phyloP scores from a whole-genome alignment of 805 yeast species.

The Kluyveromyces siamensis region DNA sequence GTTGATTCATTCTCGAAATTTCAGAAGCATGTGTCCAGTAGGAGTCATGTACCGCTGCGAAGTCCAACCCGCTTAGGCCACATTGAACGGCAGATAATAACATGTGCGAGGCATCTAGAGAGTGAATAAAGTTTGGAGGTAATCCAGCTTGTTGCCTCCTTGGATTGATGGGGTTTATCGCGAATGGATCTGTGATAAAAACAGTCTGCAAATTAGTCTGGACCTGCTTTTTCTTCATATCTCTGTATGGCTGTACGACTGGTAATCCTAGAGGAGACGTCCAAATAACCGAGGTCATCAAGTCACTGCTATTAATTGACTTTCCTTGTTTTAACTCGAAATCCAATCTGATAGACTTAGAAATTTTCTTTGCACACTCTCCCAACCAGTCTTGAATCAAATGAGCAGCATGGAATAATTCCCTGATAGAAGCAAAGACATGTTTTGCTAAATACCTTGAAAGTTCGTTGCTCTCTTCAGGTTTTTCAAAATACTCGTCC shows the following conservation, averaged over 20 bases:
- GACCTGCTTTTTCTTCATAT: conserved; percentile 52
- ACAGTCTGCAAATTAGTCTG: conserved; percentile 82
- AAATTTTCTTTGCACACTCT: conserved; percentile 69
- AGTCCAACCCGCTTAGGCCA: conserved; percentile 51
- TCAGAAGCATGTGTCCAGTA: conserved; percentile 96
- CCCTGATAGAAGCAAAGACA: conserved; percentile 77
- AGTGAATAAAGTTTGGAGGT: conserved; percentile 93
- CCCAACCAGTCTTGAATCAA: conserved; percentile 94
- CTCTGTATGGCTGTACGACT: conserved; percentile 93
- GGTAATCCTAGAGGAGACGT: conserved; percentile 94
- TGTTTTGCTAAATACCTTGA: conserved; percentile 63
- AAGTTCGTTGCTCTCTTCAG: conserved; percentile 36
- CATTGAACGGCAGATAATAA: conserved; percentile 77
- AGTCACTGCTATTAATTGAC: conserved; percentile 45
- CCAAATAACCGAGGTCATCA: conserved; percentile 90
- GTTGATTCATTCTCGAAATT: conserved; percentile 58
- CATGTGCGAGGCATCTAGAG: conserved; percentile 96
- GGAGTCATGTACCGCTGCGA: conserved; percentile 96
- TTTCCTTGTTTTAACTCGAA: conserved; percentile 37
- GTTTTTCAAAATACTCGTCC: conserved; percentile 45
- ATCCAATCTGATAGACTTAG: conserved; percentile 68
- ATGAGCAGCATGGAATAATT: conserved; percentile 87
- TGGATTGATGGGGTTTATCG: conserved; percentile 70
- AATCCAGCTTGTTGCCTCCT: conserved; percentile 88
- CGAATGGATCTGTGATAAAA: conserved; percentile 81